These are phyloP conservation scores for Candida orba DNA, from an alignment of 805 yeast genomes.

Conservation along the genomic window DNA sequence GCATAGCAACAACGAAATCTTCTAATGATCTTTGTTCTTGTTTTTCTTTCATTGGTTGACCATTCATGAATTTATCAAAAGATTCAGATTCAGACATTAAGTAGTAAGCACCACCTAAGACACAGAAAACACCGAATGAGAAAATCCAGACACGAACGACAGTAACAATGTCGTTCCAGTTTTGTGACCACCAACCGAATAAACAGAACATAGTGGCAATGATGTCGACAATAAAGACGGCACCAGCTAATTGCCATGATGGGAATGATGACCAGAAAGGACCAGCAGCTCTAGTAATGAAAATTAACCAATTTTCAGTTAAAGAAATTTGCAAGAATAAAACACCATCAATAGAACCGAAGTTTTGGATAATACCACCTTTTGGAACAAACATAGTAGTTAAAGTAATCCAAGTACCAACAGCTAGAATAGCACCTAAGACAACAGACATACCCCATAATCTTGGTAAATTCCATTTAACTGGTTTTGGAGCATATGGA, in stretches of 20 bases:
- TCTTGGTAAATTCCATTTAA: conserved; percentile 95
- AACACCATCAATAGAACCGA: conserved; percentile 90
- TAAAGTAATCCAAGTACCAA: conserved; percentile 91
- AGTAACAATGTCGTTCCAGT: conserved; percentile 94
- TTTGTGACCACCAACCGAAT: conserved; percentile 97
- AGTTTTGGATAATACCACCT: conserved; percentile 95
- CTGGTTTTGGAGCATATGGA: conserved; percentile 89
- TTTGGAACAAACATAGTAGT: conserved; percentile 86
- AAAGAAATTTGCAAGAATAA: conserved; percentile 89
- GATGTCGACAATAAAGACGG: conserved; percentile 84
- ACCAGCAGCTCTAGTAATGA: conserved; percentile 94
- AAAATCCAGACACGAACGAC: conserved; percentile 92
- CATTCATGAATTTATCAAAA: conserved; percentile 80
- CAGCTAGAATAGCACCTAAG: conserved; percentile 78
- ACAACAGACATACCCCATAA: conserved; percentile 94
- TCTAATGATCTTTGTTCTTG: conserved; percentile 62
- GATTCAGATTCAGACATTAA: conserved; percentile 76
- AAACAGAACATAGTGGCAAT: conserved; percentile 86
- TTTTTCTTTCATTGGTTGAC: conserved; percentile 57
- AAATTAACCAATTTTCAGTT: conserved; percentile 96
- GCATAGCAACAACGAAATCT: conserved; percentile 82
- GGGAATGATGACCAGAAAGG: conserved; percentile 97
- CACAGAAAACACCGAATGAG: conserved; percentile 96
- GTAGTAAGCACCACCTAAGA: conserved; percentile 95
- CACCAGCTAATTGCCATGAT: conserved; percentile 96